phyloP scores from a whole-genome alignment of 495 filamentous ascomycete genomes.

The Elaphomyces granulatus region DNA sequence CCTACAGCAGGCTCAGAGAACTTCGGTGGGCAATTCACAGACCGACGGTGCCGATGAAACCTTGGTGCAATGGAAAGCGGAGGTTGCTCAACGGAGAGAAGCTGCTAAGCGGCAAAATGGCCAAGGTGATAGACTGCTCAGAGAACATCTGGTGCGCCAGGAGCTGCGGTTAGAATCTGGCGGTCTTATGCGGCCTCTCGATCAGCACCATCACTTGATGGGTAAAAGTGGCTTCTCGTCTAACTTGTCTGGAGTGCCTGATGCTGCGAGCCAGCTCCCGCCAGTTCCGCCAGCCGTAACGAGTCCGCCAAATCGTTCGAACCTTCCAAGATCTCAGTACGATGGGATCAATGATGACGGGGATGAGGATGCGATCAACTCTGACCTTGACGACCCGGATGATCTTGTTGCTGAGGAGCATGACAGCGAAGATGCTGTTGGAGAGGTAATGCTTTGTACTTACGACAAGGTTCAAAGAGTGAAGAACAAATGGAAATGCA shows the following conservation, averaged over 20 bases:
- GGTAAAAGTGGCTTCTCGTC: constrained; percentile 9
- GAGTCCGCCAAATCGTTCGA: constrained; percentile 8
- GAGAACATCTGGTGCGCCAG: constrained; percentile 34
- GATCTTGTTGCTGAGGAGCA: constrained; percentile 60
- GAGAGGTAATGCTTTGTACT: constrained; percentile 91
- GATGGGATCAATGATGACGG: constrained; percentile 48
- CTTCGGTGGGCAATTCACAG: constrained; percentile 37
- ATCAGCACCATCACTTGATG: constrained; percentile 21
- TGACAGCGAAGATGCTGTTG: constrained; percentile 69
- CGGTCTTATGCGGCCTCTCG: constrained; percentile 60
- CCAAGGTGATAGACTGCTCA: constrained; percentile 32
- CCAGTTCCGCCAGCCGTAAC: background rate
- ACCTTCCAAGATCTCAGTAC: constrained; percentile 33
- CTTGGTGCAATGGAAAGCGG: constrained; percentile 40
- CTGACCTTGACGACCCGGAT: constrained; percentile 89
- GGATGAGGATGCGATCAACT: constrained; percentile 97
- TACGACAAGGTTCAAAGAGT: constrained; percentile 99
- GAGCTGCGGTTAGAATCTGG: constrained; percentile 61
- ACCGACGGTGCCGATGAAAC: constrained; percentile 56
- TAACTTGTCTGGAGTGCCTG: background rate
- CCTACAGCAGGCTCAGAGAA: constrained; percentile 24
- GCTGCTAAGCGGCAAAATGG: constrained; percentile 51
- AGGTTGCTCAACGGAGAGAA: constrained; percentile 39
- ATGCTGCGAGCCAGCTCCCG: background rate
- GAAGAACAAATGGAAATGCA: constrained; percentile 99